Evolutionary conservation across 768 basidiomycete genomes (phyloP).

Genomic region (Amanita phalloides): DNA sequence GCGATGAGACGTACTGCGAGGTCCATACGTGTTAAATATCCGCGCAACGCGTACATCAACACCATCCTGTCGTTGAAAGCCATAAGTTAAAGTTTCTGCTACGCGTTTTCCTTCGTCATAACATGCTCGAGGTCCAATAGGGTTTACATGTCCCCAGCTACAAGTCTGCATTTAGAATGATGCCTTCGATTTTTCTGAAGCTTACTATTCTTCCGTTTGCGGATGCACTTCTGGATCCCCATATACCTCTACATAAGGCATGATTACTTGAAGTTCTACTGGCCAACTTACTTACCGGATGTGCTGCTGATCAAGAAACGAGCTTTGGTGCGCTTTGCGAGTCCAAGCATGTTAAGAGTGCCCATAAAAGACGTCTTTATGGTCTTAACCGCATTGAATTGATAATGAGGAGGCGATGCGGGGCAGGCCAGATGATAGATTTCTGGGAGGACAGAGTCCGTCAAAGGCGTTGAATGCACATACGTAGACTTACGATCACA

Average conservation of each 20-base stretch:
- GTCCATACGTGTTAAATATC: conserved; percentile 97
- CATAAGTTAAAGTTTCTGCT: conserved; percentile 95
- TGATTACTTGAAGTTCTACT: conserved; percentile 4
- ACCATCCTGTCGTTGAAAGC: conserved; percentile 88
- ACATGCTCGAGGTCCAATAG: conserved; percentile 96
- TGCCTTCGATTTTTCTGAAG: conserved; percentile 7
- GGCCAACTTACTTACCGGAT: conserved; percentile 49
- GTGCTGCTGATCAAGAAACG: conserved; percentile 95
- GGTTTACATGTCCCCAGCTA: conserved; percentile 98
- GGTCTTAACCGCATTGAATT: conserved; percentile 96
- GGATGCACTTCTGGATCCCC: conserved; percentile 98
- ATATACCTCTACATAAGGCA: conserved; percentile 67
- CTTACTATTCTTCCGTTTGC: conserved; percentile 91
- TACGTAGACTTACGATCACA: conserved; percentile 70
- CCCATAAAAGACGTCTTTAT: conserved; percentile 99
- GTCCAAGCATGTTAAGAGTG: conserved; percentile 96
- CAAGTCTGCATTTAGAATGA: conserved; percentile 10
- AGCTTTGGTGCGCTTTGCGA: conserved; percentile 95
- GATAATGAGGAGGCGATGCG: conserved; percentile 95
- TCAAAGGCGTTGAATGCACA: conserved; percentile 6
- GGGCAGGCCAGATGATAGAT: conserved; percentile 99
- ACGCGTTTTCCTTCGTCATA: conserved; percentile 99
- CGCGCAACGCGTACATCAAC: conserved; percentile 96
- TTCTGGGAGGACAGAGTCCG: conserved; percentile 35
- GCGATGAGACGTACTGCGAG: conserved; percentile 46